phyloP scores from a whole-genome alignment of 345 rosid species.

The Rhodamnia argentea region DNA sequence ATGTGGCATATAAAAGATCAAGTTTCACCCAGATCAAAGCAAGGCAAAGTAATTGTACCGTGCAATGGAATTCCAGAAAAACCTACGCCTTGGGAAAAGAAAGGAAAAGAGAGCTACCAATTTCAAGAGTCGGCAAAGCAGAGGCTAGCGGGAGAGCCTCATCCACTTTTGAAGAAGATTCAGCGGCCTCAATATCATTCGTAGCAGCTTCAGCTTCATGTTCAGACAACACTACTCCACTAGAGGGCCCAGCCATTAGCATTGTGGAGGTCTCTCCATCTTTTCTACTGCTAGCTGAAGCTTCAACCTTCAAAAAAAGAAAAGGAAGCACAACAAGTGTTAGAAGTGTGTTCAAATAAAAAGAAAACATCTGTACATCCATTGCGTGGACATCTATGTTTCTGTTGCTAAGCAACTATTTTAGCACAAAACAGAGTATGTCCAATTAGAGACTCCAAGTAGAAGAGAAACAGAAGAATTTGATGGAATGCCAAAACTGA shows the following conservation, averaged over 20 bases:
- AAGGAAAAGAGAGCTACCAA: background rate
- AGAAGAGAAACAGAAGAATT: background rate
- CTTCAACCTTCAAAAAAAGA: background rate
- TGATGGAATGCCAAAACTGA: background rate
- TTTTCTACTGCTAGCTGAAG: background rate
- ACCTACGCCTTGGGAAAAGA: background rate
- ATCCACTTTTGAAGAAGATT: background rate
- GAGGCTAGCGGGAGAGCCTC: background rate
- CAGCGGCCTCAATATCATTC: background rate
- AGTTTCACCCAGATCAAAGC: background rate
- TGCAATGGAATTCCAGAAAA: background rate
- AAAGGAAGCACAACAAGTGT: background rate
- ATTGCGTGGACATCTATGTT: background rate
- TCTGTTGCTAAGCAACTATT: background rate
- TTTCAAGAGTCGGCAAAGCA: background rate
- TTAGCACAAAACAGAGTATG: background rate
- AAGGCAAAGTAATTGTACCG: background rate
- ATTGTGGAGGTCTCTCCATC: background rate
- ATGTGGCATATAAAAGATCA: background rate
- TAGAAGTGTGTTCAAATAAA: background rate
- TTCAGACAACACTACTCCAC: background rate
- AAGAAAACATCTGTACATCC: background rate
- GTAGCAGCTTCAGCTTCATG: background rate
- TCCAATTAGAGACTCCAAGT: background rate
- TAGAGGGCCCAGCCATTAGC: background rate